Evolutionary conservation across 2,329 filamentous ascomycete species (phyloP).

Genomic region (Raffaelea arxii): DNA sequence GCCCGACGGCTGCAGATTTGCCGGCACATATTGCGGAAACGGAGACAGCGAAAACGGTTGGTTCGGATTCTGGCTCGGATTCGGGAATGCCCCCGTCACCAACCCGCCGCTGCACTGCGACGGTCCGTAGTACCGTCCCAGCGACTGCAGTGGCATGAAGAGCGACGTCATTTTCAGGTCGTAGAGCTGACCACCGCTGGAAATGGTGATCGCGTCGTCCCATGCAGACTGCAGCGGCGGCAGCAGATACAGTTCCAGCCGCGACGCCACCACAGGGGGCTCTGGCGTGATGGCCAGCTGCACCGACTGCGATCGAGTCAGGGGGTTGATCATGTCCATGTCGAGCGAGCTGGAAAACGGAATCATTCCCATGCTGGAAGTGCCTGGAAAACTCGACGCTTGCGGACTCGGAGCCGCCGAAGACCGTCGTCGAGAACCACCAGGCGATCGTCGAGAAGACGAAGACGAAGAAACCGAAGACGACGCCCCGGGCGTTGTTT

Average conservation of each 20-base stretch:
- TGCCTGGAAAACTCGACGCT: too few relatives aligned
- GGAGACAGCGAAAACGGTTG: conserved; percentile 24
- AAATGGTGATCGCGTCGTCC: conserved; percentile 35
- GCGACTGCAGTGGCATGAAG: conserved; percentile 28
- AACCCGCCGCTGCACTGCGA: too few relatives aligned
- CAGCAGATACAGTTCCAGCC: conserved; percentile 22
- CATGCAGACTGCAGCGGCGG: conserved; percentile 39
- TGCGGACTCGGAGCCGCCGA: too few relatives aligned
- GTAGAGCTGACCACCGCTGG: conserved; percentile 25
- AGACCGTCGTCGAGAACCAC: too few relatives aligned
- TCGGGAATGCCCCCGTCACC: too few relatives aligned
- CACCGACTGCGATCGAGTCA: too few relatives aligned
- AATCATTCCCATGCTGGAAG: too few relatives aligned
- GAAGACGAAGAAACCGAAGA: too few relatives aligned
- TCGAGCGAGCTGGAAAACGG: background rate
- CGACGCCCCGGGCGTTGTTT: too few relatives aligned
- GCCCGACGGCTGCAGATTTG: conserved; percentile 26
- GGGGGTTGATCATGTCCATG: background rate
- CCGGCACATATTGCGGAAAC: conserved; percentile 27
- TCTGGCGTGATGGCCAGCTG: too few relatives aligned
- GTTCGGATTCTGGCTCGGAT: too few relatives aligned
- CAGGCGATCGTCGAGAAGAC: background rate
- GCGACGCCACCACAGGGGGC: too few relatives aligned
- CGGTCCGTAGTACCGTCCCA: conserved; percentile 18
- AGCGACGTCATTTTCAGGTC: conserved; percentile 34